These are phyloP conservation scores for Lactifluus hygrophoroides DNA, from an alignment of 768 basidiomycete genomes.

Conservation along the genomic window DNA sequence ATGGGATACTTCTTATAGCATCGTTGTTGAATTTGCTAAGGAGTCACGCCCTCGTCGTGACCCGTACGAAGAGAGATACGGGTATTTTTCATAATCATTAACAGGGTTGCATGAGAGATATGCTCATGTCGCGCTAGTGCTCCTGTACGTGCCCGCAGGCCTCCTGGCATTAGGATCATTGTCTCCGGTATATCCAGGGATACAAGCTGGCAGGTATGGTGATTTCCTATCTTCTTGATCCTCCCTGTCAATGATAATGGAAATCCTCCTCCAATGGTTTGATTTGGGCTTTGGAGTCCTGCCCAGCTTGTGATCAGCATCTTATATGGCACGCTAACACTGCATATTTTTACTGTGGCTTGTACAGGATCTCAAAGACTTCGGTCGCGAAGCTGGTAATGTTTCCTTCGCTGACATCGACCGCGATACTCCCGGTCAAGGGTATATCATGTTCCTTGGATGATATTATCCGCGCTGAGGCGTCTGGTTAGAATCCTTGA, in stretches of 20 bases:
- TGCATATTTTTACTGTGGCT: not conserved
- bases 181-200: slow-evolving; percentile 88
- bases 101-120: not conserved
- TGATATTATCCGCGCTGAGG: not conserved
- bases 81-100: not conserved
- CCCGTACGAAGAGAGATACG: slow-evolving; percentile 52
- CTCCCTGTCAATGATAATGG: not conserved
- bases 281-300: not conserved
- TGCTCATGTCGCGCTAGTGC: slow-evolving; percentile 23
- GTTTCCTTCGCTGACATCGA: slow-evolving; percentile 96
- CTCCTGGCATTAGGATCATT: slow-evolving; percentile 73
- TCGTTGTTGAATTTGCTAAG: slow-evolving; percentile 95
- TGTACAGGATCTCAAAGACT: slow-evolving; percentile 91
- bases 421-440: slow-evolving; percentile 74
- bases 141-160: slow-evolving; percentile 61
- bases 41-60: slow-evolving; percentile 84
- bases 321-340: slow-evolving; percentile 3
- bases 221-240: slow-evolving; percentile 23
- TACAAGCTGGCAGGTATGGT: slow-evolving; percentile 97
- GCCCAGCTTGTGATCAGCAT: not conserved
- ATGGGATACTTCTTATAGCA: slow-evolving; percentile 37
- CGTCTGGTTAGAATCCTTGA: slow-evolving; percentile 64
- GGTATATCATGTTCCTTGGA: slow-evolving; percentile 42
- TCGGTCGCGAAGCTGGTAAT: slow-evolving; percentile 87
- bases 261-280: not conserved